Percentiles rank a stretch among this genome's conserved stretches.
Conservation (phyloP, 73 alveolate genomes). For the Paramecium bursaria region DNA sequence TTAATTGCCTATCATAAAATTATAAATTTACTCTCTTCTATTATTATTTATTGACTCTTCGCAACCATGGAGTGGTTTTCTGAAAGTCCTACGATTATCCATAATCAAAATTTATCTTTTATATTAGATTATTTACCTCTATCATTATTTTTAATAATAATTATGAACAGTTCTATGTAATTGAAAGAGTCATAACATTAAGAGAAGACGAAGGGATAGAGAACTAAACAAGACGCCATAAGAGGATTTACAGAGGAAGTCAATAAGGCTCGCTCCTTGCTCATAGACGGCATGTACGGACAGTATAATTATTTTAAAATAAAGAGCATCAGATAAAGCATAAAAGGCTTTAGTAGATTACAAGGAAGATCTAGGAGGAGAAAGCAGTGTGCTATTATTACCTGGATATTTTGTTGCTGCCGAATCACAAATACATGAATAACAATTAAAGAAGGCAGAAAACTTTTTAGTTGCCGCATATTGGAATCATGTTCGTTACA, state of each 20-base stretch:
- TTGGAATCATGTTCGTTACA: conserved; percentile 79
- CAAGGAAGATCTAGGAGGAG: conserved; percentile 74
- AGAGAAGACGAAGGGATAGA: conserved; percentile 15
- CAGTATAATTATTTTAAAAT: conserved; percentile 15
- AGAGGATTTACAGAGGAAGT: neutral
- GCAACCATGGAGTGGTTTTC: no score
- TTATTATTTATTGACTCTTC: no score
- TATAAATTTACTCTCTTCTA: no score
- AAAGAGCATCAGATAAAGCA: conserved; percentile 65
- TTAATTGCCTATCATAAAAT: no score
- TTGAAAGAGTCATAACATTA: conserved; percentile 20
- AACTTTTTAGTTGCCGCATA: conserved; percentile 86
- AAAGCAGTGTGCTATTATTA: conserved; percentile 77
- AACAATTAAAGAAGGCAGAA: conserved; percentile 85
- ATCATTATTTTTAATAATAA: no score
- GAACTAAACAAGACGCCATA: conserved; percentile 3
- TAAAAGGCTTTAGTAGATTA: conserved; percentile 59
- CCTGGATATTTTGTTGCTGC: conserved; percentile 90
- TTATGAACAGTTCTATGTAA: conserved; percentile 17
- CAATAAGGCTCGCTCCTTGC: neutral
- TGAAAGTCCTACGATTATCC: no score
- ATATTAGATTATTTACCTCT: no score
- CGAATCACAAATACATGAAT: conserved; percentile 73
- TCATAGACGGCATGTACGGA: neutral
- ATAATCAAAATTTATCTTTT: no score